A percentile compares a stretch with the other conserved stretches of the same genome.
These are phyloP conservation scores for Lodderomyces elongisporus DNA, from an alignment of 1,139 yeast genomes.

Conservation along the genomic window DNA sequence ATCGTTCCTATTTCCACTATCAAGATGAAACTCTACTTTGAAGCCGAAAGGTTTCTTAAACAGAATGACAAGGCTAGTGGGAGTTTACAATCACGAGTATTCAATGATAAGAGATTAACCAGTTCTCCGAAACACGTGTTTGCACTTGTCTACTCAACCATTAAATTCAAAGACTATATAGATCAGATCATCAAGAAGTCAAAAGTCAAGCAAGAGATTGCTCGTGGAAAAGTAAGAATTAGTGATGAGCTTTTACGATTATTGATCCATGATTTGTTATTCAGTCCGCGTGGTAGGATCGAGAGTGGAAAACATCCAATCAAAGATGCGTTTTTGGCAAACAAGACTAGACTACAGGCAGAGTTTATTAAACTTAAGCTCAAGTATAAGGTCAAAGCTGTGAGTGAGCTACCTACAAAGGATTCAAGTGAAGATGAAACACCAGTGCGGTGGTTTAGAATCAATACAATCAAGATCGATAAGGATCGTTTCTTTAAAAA, in stretches of 20 bases:
- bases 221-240: conserved; percentile 28
- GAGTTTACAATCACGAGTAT: conserved; percentile 64
- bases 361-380: conserved; percentile 76
- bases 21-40: conserved; percentile 67
- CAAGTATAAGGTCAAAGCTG: conserved; percentile 50
- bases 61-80: conserved; percentile 16
- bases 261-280: conserved; percentile 74
- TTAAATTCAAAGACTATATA: conserved; percentile 63
- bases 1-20: no score
- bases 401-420: conserved; percentile 30
- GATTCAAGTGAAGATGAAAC: conserved; percentile 49
- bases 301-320: conserved; percentile 87
- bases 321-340: conserved; percentile 72
- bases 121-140: conserved; percentile 71
- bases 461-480: conserved; percentile 51
- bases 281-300: conserved; percentile 73
- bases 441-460: conserved; percentile 86
- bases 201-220: conserved; percentile 39
- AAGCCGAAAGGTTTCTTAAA: conserved; percentile 48
- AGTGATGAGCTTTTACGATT: conserved; percentile 51
- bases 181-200: conserved; percentile 60
- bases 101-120: conserved; percentile 39
- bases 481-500: conserved; percentile 39
- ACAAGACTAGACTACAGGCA: conserved; percentile 75
- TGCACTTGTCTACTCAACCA: conserved; percentile 76